phyloP scores from a whole-genome alignment of 2,329 filamentous ascomycete genomes.

The Aspergillus caelatus region DNA sequence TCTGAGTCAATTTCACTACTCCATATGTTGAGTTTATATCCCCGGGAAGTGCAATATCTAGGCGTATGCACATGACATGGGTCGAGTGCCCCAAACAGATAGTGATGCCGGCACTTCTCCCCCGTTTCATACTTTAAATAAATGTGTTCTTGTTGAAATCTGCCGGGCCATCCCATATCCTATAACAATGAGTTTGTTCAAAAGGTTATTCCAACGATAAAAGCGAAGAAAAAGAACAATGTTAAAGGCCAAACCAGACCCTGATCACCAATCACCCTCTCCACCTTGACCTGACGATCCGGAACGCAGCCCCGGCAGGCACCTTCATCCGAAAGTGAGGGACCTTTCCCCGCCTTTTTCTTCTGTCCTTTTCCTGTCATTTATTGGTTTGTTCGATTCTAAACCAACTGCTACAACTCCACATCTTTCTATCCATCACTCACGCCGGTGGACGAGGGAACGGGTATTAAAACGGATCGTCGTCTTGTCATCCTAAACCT shows the following conservation, averaged over 20 bases:
- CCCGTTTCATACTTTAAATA: background rate
- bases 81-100: background rate
- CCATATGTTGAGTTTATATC: background rate
- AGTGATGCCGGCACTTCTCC: background rate
- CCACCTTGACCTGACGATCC: constrained; percentile 13
- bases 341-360: constrained; percentile 5
- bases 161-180: background rate
- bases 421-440: background rate
- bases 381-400: background rate
- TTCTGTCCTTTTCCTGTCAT: background rate
- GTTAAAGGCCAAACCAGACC: background rate
- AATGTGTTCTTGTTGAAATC: background rate
- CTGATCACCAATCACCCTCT: background rate
- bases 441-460: background rate
- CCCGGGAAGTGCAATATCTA: background rate
- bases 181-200: background rate
- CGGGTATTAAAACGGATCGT: background rate
- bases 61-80: background rate
- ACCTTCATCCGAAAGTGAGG: background rate
- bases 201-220: background rate
- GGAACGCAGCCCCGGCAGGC: constrained; percentile 3
- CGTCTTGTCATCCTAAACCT: background rate
- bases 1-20: background rate
- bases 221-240: background rate
- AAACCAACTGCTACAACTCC: background rate